phyloP scores from a whole-genome alignment of 805 yeast genomes.

The Yamadazyma phyllophila region DNA sequence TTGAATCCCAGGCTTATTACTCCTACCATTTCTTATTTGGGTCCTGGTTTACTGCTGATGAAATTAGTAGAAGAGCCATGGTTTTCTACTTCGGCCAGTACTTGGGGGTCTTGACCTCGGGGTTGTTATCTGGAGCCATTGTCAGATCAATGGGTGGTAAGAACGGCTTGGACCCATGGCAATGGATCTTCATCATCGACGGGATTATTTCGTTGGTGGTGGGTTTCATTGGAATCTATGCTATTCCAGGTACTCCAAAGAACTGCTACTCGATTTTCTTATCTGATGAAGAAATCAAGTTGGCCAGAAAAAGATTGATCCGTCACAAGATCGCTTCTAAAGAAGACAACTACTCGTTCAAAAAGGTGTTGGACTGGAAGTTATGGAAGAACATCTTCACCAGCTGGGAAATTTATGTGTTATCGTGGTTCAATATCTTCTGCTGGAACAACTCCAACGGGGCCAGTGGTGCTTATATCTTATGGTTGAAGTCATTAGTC shows the following conservation, averaged over 20 bases:
- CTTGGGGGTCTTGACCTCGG: conserved; percentile 60
- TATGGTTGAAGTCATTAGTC: conserved; percentile 52
- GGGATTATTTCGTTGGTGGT: conserved; percentile 58
- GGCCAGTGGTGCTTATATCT: conserved; percentile 39
- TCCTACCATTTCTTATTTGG: conserved; percentile 48
- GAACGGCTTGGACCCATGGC: conserved; percentile 61
- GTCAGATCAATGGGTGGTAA: conserved; percentile 46
- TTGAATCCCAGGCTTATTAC: conserved; percentile 58
- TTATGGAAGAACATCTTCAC: conserved; percentile 54
- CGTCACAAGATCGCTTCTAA: conserved; percentile 21
- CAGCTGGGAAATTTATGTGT: conserved; percentile 60
- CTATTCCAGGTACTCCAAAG: conserved; percentile 66
- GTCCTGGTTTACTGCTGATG: conserved; percentile 41
- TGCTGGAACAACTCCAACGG: conserved; percentile 63
- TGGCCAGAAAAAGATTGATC: conserved; percentile 29
- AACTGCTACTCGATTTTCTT: conserved; percentile 35
- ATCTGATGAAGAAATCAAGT: conserved; percentile 34
- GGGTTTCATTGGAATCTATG: conserved; percentile 53
- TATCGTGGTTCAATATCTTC: conserved; percentile 53
- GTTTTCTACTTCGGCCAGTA: conserved; percentile 61
- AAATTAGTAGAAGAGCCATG: conserved; percentile 61
- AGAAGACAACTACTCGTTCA: conserved; percentile 22
- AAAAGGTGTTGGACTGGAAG: conserved; percentile 38
- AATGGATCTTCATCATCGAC: conserved; percentile 72
- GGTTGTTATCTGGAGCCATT: conserved; percentile 59